Conservation (phyloP, 805 yeast genomes). For the Myxozyma udenii region DNA sequence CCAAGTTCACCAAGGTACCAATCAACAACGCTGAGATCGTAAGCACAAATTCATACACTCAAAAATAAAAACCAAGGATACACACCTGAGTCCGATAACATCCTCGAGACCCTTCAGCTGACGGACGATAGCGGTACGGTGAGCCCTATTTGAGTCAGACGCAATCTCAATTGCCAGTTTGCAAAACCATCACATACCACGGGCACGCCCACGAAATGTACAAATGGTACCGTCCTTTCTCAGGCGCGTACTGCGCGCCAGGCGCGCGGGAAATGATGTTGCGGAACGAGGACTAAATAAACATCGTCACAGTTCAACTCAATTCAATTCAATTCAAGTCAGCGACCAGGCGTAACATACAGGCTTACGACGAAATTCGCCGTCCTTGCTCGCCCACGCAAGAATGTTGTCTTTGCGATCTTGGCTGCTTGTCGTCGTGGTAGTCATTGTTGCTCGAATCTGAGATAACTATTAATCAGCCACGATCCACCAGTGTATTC, state of each 20-base stretch:
- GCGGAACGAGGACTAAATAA: constrained; percentile 48
- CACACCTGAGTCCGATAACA: constrained; percentile 39
- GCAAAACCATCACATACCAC: constrained; percentile 54
- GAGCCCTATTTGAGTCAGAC: constrained; percentile 69
- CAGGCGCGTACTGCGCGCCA: constrained; percentile 75
- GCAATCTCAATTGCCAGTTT: neutral
- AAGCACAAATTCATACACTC: constrained; percentile 30
- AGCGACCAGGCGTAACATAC: constrained; percentile 9
- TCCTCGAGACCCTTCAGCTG: constrained; percentile 67
- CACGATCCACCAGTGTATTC: too few species aligned
- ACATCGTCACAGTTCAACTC: neutral
- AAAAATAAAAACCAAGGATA: constrained; percentile 43
- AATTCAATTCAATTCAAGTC: neutral
- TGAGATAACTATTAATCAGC: too few species aligned
- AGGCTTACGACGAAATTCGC: constrained; percentile 30
- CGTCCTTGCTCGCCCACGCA: constrained; percentile 29
- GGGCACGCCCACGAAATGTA: constrained; percentile 92
- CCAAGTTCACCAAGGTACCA: constrained; percentile 87
- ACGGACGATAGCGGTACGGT: constrained; percentile 72
- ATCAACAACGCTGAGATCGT: constrained; percentile 87
- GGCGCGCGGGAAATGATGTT: constrained; percentile 55
- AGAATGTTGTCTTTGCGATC: constrained; percentile 11
- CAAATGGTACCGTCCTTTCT: constrained; percentile 76
- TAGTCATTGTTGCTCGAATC: too few species aligned
- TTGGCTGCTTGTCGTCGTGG: neutral